These are phyloP conservation scores for Amanita molliuscula DNA, from an alignment of 768 basidiomycete species.

Conservation along the genomic window DNA sequence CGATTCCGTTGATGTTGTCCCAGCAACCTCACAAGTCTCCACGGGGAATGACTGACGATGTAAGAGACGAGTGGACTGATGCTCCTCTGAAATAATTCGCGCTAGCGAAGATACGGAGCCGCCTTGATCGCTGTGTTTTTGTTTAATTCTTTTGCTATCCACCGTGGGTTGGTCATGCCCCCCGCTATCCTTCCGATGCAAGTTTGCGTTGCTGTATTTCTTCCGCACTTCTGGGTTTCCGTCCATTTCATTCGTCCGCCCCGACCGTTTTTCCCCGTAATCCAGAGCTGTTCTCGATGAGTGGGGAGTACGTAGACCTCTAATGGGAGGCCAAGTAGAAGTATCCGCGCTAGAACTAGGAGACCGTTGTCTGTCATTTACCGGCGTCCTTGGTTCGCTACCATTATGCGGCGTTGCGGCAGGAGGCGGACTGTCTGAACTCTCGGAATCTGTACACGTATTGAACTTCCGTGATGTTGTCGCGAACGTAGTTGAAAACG, in stretches of 20 bases:
- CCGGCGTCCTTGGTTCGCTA: background rate
- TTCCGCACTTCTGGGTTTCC: no score
- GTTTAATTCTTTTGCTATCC: background rate
- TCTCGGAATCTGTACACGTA: slow-evolving; percentile 9
- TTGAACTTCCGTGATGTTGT: slow-evolving; percentile 8
- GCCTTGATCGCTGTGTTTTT: background rate
- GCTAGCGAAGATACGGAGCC: no score
- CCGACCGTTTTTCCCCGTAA: background rate
- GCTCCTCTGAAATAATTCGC: no score
- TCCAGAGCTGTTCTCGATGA: background rate
- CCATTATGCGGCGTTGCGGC: background rate
- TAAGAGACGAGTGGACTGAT: no score
- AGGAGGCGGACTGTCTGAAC: background rate
- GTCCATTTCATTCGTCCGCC: background rate
- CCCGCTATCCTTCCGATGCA: background rate
- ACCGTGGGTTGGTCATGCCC: background rate
- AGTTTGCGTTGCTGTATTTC: background rate
- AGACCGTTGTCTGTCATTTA: background rate
- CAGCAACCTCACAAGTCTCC: no score
- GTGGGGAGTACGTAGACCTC: background rate
- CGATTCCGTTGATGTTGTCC: background rate
- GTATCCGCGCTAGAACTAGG: background rate
- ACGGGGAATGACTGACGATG: no score
- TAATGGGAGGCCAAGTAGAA: slow-evolving; percentile 17
- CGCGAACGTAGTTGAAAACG: slow-evolving; percentile 18